Conservation (phyloP, 306 rosid genomes). For the Gleditsia sinensis region DNA sequence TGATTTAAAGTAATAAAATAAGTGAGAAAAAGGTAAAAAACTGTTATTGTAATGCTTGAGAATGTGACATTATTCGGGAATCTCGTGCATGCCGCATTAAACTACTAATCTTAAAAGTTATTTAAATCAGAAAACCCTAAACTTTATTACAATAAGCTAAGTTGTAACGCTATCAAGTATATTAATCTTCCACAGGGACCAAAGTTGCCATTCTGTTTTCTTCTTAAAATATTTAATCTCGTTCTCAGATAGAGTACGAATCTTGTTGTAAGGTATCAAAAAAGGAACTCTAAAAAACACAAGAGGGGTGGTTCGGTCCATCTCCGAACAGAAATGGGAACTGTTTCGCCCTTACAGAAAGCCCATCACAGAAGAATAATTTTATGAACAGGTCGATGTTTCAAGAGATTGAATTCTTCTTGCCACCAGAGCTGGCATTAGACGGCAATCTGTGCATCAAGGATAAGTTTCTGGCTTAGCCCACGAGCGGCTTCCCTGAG, state of each 20-base stretch:
- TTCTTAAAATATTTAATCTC: background rate
- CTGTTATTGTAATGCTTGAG: constrained; percentile 26
- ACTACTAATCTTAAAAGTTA: constrained; percentile 15
- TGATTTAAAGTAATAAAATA: constrained; percentile 38
- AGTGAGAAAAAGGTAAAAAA: no score
- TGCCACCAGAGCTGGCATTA: background rate
- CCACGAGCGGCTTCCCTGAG: background rate
- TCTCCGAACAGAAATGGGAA: no score
- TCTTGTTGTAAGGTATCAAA: background rate
- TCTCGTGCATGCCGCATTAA: constrained; percentile 57
- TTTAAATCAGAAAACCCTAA: constrained; percentile 3
- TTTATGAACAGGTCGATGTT: constrained; percentile 10
- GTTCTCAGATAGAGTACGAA: constrained; percentile 11
- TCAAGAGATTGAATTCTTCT: constrained; percentile 1
- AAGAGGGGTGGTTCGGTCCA: no score
- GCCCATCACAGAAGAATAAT: no score
- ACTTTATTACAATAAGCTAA: constrained; percentile 13
- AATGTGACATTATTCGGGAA: constrained; percentile 61
- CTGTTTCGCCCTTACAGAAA: no score
- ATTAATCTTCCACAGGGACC: background rate
- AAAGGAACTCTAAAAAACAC: background rate
- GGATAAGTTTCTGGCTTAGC: background rate
- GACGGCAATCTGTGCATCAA: background rate
- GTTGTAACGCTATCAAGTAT: constrained; percentile 33
- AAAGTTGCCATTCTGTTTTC: background rate